These are phyloP conservation scores for Histomonas meleagridis DNA, from an alignment of 208 protist species.

Conservation along the genomic window DNA sequence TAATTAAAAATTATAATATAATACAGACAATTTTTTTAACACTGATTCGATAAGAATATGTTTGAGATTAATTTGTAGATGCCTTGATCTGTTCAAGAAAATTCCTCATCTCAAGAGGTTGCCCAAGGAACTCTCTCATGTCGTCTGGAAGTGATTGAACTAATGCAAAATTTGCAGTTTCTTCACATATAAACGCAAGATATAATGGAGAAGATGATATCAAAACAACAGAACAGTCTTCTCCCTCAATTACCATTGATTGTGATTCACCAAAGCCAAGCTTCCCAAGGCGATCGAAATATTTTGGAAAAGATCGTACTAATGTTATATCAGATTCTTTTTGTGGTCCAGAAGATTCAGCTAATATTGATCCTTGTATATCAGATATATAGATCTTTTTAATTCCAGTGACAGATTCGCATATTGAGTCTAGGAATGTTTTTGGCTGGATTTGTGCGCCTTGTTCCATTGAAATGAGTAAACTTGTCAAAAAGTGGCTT, in stretches of 20 bases:
- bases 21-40: no score
- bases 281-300: background rate
- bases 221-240: background rate
- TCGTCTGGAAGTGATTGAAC: background rate
- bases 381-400: slow-evolving; percentile 21
- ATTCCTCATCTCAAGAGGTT: no score
- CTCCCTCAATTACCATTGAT: background rate
- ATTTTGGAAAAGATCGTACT: slow-evolving; percentile 20
- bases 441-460: no score
- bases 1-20: no score
- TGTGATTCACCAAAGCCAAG: background rate
- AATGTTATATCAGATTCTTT: background rate
- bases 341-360: background rate
- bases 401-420: background rate
- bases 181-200: background rate
- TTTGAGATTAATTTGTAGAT: no score
- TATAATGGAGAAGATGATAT: background rate
- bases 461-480: no score
- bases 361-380: background rate
- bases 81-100: no score
- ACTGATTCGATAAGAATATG: no score
- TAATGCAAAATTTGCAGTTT: background rate
- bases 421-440: slow-evolving; percentile 2
- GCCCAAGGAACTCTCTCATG: background rate
- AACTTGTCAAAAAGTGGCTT: no score